Evolutionary conservation across 225 moss, liverwort and hornwort genomes (phyloP).

Genomic region (Lunularia cruciata): DNA sequence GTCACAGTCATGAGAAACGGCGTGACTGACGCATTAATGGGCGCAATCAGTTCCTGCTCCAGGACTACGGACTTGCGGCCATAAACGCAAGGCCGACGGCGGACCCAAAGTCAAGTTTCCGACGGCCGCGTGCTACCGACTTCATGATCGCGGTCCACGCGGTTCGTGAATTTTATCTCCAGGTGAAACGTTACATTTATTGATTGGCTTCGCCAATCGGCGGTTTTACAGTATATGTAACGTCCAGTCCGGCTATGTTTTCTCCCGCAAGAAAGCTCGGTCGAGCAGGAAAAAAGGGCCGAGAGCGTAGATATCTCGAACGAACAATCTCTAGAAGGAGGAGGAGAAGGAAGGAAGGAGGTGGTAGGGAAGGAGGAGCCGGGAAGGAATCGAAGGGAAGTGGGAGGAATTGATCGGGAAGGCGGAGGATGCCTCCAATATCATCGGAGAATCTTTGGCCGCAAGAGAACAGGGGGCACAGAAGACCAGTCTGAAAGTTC

Average conservation of each 20-base stretch:
- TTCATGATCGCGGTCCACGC: background rate
- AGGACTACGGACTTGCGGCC: background rate
- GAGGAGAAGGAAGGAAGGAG: too few species aligned
- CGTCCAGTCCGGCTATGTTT: conserved; percentile 12
- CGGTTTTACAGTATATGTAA: conserved; percentile 19
- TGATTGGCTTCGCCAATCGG: conserved; percentile 7
- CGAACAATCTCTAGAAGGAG: too few species aligned
- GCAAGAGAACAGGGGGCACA: conserved; percentile 12
- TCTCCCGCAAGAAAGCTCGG: conserved; percentile 9
- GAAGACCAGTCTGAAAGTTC: background rate
- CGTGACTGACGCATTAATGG: background rate
- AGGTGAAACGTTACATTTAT: conserved; percentile 13
- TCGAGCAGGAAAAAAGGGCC: background rate
- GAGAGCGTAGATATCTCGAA: too few species aligned
- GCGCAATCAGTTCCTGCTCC: background rate
- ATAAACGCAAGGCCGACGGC: background rate
- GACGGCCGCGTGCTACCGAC: background rate
- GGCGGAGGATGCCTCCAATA: conserved; percentile 15
- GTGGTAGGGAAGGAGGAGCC: background rate
- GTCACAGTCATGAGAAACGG: background rate
- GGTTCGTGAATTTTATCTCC: background rate
- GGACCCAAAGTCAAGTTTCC: background rate
- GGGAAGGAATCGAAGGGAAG: background rate
- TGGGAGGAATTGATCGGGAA: background rate
- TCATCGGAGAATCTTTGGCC: conserved; percentile 15